These are phyloP conservation scores for Geotrichum fermentans DNA, from an alignment of 1,139 yeast species.

Conservation along the genomic window DNA sequence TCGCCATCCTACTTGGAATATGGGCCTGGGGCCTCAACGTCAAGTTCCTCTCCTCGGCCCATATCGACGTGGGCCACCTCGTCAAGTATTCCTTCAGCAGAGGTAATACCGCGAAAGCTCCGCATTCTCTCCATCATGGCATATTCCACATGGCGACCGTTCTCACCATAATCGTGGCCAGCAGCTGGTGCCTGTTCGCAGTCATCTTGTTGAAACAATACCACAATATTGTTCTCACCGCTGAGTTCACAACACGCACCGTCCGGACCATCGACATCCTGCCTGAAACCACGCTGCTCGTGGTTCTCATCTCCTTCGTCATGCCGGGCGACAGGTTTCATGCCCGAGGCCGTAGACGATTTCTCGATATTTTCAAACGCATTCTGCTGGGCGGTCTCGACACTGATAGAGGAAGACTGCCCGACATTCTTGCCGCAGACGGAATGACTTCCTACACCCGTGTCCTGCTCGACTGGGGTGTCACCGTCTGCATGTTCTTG, in stretches of 20 bases:
- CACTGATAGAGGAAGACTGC: slow-evolving; percentile 48
- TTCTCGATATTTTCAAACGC: slow-evolving; percentile 46
- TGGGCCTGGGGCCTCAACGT: slow-evolving; percentile 50
- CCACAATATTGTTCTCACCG: not conserved
- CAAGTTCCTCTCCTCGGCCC: slow-evolving; percentile 36
- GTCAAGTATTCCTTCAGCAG: slow-evolving; percentile 32
- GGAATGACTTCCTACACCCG: slow-evolving; percentile 73
- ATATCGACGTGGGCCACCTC: slow-evolving; percentile 43
- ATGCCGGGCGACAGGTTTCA: slow-evolving; percentile 30
- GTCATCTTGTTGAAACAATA: slow-evolving; percentile 5
- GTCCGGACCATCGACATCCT: slow-evolving; percentile 28
- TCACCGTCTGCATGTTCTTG: slow-evolving; percentile 43
- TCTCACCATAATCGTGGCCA: slow-evolving; percentile 21
- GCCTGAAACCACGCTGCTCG: slow-evolving; percentile 37
- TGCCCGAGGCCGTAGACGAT: slow-evolving; percentile 30
- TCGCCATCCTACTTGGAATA: slow-evolving; percentile 43
- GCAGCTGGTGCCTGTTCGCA: slow-evolving; percentile 18
- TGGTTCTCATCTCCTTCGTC: slow-evolving; percentile 32
- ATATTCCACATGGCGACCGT: slow-evolving; percentile 29
- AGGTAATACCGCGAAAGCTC: not conserved
- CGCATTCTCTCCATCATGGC: slow-evolving; percentile 25
- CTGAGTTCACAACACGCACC: not conserved
- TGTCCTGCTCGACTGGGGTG: slow-evolving; percentile 64
- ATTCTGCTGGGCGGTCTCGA: slow-evolving; percentile 53
- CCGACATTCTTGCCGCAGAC: slow-evolving; percentile 77